Evolutionary conservation across 768 basidiomycete species (phyloP).

Genomic region (Termitomyces sp.): DNA sequence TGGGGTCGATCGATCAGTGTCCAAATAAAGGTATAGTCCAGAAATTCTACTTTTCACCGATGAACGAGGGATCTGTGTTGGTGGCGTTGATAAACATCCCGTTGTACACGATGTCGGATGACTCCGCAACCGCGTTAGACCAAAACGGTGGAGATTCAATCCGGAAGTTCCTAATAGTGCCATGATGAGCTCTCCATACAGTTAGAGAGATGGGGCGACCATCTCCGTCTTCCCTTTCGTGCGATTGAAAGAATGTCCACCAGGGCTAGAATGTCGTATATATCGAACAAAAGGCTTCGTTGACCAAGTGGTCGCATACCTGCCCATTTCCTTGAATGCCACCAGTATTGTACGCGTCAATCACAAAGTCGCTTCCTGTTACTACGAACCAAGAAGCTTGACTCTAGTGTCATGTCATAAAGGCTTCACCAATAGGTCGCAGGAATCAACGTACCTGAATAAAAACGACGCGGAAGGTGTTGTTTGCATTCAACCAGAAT

Average conservation of each 20-base stretch:
- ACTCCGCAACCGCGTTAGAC: slow-evolving; percentile 51
- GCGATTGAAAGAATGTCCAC: slow-evolving; percentile 49
- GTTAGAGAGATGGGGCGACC: slow-evolving; percentile 54
- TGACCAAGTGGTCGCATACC: slow-evolving; percentile 17
- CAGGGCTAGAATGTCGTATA: slow-evolving; percentile 29
- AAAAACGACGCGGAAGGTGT: slow-evolving; percentile 57
- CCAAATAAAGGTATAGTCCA: not conserved
- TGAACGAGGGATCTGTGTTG: slow-evolving; percentile 44
- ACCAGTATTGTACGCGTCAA: slow-evolving; percentile 50
- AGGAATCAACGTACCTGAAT: slow-evolving; percentile 40
- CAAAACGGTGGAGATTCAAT: slow-evolving; percentile 56
- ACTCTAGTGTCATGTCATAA: slow-evolving; percentile 23
- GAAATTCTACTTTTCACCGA: slow-evolving; percentile 41
- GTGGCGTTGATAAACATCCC: slow-evolving; percentile 55
- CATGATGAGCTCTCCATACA: slow-evolving; percentile 37
- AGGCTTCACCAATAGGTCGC: not conserved
- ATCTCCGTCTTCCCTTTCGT: slow-evolving; percentile 44
- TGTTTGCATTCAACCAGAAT: slow-evolving; percentile 48
- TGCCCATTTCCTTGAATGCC: slow-evolving; percentile 59
- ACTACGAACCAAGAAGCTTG: slow-evolving; percentile 65
- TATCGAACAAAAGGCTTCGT: not conserved
- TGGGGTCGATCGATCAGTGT: not conserved
- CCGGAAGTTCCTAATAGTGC: slow-evolving; percentile 38
- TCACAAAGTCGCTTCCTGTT: slow-evolving; percentile 46
- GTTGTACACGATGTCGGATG: slow-evolving; percentile 43